Base-by-base conservation (phyloP, 2,329 filamentous ascomycete species). In the Scedosporium boydii region DNA sequence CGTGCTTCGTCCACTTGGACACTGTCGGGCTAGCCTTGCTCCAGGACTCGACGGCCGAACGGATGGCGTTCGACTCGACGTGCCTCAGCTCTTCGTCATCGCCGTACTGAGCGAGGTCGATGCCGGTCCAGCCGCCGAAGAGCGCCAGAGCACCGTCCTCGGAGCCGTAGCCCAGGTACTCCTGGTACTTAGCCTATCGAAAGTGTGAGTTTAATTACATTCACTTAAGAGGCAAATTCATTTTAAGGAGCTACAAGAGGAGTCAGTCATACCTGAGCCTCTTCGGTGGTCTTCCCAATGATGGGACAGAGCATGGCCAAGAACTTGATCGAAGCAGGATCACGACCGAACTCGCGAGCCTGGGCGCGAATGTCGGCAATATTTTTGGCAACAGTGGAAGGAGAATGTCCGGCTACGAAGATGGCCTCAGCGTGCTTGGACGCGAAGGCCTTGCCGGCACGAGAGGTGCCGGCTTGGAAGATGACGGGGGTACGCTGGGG, bases 71-170 rank as follows among this genome's bases (percentile, higher is more conserved):
- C 64, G 80, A 81, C 70, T 85, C 79, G n/a, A 87, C 82, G 62
- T 82, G 75, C 12, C 84, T 74, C 59, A 88, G 72, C 69, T 88
- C 86, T 68, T 88, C 80, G 51, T 88, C 85, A 27, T 88, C 85
- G 0, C 75, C 80, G 66, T 87, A 88, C 53, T 79, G 74, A 6
- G 78, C 76, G 26, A 88, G 73, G 69, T 89, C 83, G 57, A 87
- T 86, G 0, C 86, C 86, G 0, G 85, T 87, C 84, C 85, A 88
- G 0, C 86, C 86, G 2, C 86, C 84, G 66, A 88, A 88, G 2
- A 88, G 71, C 0, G 85, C 84, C 58, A 88, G 69, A 0, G 85
- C 85, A 4, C 85, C 86, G 63, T 87, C 86, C 51, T 82, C 77
- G 1, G 81, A 82, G 0, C 82, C 86, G 66, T 86, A 80, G 58